Evolutionary conservation across 441 rosid species (phyloP).

Genomic region (Populus hybrid): DNA sequence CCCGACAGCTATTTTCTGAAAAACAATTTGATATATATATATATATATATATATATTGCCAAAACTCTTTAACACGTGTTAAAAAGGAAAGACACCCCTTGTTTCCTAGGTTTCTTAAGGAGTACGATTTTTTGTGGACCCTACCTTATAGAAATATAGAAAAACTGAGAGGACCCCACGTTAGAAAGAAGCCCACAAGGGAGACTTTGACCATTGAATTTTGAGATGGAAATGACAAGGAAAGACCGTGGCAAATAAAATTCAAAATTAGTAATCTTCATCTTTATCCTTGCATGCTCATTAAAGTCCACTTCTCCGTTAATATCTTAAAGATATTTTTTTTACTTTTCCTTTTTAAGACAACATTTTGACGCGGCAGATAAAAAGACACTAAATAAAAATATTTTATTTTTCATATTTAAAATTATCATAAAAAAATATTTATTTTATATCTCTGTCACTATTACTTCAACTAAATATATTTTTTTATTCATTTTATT

Average conservation of each 20-base stretch:
- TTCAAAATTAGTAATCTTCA: neutral
- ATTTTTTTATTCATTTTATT: too few species aligned
- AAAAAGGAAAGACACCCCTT: neutral
- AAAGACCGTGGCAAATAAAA: neutral
- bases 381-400: too few species aligned
- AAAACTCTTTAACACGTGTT: neutral
- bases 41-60: too few species aligned
- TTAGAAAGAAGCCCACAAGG: neutral
- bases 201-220: neutral
- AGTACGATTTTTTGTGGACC: too few species aligned
- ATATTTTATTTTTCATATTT: too few species aligned
- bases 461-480: too few species aligned
- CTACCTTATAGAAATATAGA: too few species aligned
- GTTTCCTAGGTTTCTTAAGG: neutral
- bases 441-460: too few species aligned
- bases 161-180: neutral
- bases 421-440: too few species aligned
- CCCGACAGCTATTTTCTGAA: neutral
- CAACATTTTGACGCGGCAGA: too few species aligned
- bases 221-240: neutral
- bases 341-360: too few species aligned
- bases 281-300: neutral
- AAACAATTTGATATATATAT: too few species aligned
- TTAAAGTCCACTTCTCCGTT: neutral
- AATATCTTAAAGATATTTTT: neutral